Evolutionary conservation across 331 rosid species (phyloP), one percentile per base, ranked within the genome.

Genomic region (Malus hybrid): DNA sequence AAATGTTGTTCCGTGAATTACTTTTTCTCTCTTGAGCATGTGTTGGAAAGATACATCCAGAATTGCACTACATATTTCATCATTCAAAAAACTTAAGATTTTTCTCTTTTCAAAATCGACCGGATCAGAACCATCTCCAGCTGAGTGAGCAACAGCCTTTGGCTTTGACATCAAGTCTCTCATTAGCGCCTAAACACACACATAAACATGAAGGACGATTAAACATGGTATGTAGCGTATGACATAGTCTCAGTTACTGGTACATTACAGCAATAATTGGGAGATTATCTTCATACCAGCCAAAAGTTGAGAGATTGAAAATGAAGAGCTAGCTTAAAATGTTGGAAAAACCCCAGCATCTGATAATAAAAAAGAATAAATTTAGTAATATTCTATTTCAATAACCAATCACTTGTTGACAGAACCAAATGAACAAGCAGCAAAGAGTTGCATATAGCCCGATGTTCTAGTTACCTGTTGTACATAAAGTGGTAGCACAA

Each of bases 321-420:
- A 89, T 95, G 99, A 90, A 90, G 85, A 32, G 82, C 96, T 44
- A 92, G 82, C 88, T 92, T 95, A 80, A 76, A 79, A 85, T 95
- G 95, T 80, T 74, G 89, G 80, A 87, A 95, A 85, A 92, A 92
- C 29, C 96, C 93, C 76, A 89, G 84, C 99, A 92, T 95, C 99
- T 95, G 88, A 81, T 66, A 80, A 29, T 29, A 29, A 79, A 64
- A 36, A 6, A 31, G 16, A 54, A 27, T 1, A 68, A 46, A 28
- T 16, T 32, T 5, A 24, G 42, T 60, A 27, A 28, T 16, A 34
- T 6, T 34, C 16, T 29, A 60, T 10, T 34, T 36, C 42, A 73
- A 39, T 24, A 20, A 55, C 16, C 27, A 36, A 73, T 36, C 32
- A 29, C 22, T 63, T 28, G 42, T 16, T 29, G 39, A 31, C 34